Evolutionary conservation across 306 rosid species (phyloP).

Genomic region (Cucurbita maxima): DNA sequence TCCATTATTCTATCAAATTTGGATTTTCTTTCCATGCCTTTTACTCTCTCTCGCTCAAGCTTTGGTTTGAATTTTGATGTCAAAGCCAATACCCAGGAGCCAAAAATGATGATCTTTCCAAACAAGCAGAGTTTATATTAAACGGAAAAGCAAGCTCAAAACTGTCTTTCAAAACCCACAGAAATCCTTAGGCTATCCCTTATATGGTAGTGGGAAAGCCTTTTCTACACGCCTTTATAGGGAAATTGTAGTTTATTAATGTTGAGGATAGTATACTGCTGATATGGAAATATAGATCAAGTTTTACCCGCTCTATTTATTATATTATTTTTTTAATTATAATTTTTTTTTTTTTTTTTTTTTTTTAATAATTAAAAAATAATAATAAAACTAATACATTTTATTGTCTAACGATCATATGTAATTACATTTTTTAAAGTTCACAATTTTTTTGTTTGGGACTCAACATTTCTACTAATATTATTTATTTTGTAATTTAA

Average conservation of each 20-base stretch:
- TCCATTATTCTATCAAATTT: constrained; percentile 1
- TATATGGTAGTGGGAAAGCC: not conserved
- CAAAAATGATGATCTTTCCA: not conserved
- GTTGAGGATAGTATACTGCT: not conserved
- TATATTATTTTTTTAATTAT: no score
- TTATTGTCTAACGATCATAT: no score
- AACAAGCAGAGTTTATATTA: not conserved
- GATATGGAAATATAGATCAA: no score
- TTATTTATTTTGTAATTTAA: no score
- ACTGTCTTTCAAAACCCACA: not conserved
- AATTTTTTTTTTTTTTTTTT: no score
- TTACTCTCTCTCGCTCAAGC: not conserved
- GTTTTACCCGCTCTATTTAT: no score
- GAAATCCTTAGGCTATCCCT: not conserved
- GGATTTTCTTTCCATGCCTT: not conserved
- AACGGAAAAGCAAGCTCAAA: not conserved
- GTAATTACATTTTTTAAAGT: no score
- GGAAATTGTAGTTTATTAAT: not conserved
- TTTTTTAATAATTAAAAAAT: no score
- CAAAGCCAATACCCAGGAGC: not conserved
- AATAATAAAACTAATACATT: no score
- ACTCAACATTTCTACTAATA: no score
- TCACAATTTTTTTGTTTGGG: no score
- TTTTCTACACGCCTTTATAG: not conserved
- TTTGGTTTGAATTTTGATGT: not conserved